phyloP scores from a whole-genome alignment of 2,329 filamentous ascomycete genomes.

The Colletotrichum sublineola region DNA sequence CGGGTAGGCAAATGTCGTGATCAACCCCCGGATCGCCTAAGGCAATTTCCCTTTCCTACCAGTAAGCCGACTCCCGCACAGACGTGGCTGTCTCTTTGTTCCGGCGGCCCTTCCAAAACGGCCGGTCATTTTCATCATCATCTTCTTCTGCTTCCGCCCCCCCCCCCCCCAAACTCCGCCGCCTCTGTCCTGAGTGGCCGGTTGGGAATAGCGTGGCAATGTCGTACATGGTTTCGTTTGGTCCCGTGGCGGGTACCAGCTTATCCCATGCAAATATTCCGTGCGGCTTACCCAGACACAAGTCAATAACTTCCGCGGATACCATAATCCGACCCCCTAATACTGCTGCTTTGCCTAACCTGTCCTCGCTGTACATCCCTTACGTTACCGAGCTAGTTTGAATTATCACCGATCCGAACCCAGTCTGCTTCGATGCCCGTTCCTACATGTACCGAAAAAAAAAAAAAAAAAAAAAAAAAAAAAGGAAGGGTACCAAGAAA shows the following conservation, averaged over 20 bases:
- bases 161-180: too few species aligned
- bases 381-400: conserved; percentile 13
- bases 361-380: neutral
- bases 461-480: neutral
- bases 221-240: neutral
- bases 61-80: neutral
- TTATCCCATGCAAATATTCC: conserved; percentile 5
- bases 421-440: neutral
- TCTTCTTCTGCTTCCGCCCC: neutral
- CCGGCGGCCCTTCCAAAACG: neutral
- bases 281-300: conserved; percentile 11
- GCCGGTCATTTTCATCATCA: neutral
- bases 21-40: neutral
- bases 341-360: neutral
- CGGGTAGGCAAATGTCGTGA: neutral
- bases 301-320: neutral
- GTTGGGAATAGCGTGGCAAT: neutral
- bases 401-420: conserved; percentile 12
- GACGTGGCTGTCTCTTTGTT: conserved; percentile 6
- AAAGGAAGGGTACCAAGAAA: neutral
- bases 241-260: neutral
- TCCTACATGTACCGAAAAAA: too few species aligned
- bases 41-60: neutral
- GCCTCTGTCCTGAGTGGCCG: neutral
- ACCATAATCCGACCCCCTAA: neutral